Evolutionary conservation across 164 flowering plant species (phyloP).

Genomic region (Magnolia sinica): DNA sequence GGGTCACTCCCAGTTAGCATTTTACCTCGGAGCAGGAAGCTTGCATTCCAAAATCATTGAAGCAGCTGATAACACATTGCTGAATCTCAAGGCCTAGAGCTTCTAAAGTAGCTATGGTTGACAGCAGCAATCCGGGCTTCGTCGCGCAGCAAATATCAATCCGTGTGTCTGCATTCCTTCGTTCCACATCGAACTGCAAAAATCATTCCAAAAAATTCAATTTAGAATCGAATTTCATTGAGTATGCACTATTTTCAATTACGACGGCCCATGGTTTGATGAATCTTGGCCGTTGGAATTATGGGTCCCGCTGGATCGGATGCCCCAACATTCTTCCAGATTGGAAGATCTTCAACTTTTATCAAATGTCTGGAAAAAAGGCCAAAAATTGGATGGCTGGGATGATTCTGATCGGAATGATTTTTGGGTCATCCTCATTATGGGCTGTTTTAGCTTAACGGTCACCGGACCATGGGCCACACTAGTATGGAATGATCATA

Average conservation of each 20-base stretch:
- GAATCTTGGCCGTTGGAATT: not conserved
- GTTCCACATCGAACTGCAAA: constrained; percentile 77
- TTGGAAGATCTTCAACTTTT: not conserved
- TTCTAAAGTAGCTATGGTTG: constrained; percentile 71
- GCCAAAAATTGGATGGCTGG: too few relatives aligned
- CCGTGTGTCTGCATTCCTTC: constrained; percentile 53
- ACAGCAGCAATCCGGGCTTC: constrained; percentile 69
- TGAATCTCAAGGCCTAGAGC: constrained; percentile 84
- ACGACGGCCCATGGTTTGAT: not conserved
- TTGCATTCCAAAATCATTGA: constrained; percentile 81
- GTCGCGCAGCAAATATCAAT: constrained; percentile 69
- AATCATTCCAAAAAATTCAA: not conserved
- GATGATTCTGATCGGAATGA: too few relatives aligned
- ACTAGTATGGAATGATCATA: too few relatives aligned
- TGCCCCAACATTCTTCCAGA: not conserved
- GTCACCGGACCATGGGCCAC: too few relatives aligned
- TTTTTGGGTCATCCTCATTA: too few relatives aligned
- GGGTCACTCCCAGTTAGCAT: not conserved
- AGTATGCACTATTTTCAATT: not conserved
- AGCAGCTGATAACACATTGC: constrained; percentile 90
- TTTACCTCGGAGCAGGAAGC: constrained; percentile 89
- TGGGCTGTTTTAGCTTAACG: too few relatives aligned
- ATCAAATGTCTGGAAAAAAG: too few relatives aligned
- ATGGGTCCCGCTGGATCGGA: not conserved
- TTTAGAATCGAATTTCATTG: not conserved